These are phyloP conservation scores for Dothideomycetidae sp. DNA, from an alignment of 2,329 filamentous ascomycete genomes.

Conservation along the genomic window DNA sequence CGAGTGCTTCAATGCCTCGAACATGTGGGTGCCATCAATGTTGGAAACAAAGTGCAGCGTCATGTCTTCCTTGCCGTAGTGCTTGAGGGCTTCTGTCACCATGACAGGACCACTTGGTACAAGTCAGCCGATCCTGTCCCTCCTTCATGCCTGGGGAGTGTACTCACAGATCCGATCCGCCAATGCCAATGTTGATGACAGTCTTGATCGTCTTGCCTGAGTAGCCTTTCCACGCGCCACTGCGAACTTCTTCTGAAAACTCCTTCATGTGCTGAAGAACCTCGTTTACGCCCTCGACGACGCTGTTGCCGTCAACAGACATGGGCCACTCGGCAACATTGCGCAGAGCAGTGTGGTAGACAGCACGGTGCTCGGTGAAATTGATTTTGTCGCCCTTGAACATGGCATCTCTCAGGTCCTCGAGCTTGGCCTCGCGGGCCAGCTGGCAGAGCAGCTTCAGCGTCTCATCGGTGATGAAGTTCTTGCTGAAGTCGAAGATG, in stretches of 20 bases:
- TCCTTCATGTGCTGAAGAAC: constrained; percentile 97
- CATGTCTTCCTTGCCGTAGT: constrained; percentile 73
- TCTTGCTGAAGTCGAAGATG: constrained; percentile 98
- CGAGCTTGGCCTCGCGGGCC: constrained; percentile 77
- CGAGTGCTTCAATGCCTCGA: constrained; percentile 75
- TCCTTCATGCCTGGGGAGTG: background rate
- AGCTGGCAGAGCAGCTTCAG: constrained; percentile 75
- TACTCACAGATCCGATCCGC: constrained; percentile 89
- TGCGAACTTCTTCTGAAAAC: constrained; percentile 88
- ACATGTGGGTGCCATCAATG: constrained; percentile 96
- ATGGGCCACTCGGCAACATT: constrained; percentile 72
- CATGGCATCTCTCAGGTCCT: constrained; percentile 93
- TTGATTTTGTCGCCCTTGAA: constrained; percentile 98
- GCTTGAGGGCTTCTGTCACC: constrained; percentile 94
- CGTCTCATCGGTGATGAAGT: constrained; percentile 90
- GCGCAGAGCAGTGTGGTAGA: constrained; percentile 87
- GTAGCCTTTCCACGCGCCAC: constrained; percentile 91
- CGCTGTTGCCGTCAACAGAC: constrained; percentile 80
- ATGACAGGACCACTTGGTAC: constrained; percentile 77
- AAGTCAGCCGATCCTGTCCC: constrained; percentile 15
- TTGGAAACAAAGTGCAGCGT: constrained; percentile 98
- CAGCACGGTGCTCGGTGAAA: constrained; percentile 92
- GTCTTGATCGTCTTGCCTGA: constrained; percentile 94
- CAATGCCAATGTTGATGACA: constrained; percentile 95
- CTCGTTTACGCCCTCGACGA: constrained; percentile 82